These are phyloP conservation scores for Euphorbia schlechtendalii DNA, from an alignment of 441 rosid genomes.

Conservation along the genomic window DNA sequence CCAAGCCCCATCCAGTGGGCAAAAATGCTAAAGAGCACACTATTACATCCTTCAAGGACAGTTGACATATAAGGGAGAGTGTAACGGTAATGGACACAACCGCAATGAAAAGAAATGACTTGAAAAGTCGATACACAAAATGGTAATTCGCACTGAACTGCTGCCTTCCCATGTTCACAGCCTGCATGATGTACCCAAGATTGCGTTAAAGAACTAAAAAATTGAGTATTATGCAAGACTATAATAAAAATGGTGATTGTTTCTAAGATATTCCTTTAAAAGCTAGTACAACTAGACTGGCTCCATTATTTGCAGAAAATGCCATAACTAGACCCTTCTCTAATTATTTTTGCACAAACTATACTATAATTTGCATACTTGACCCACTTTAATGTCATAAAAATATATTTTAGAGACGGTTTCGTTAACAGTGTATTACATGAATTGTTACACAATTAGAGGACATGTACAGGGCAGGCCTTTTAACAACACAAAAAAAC, in stretches of 20 bases:
- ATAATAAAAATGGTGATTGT: too few species aligned
- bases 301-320: not conserved
- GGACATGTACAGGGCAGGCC: too few species aligned
- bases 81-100: constrained; percentile 52
- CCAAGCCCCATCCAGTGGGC: constrained; percentile 97
- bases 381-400: too few species aligned
- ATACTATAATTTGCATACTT: too few species aligned
- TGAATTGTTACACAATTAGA: too few species aligned
- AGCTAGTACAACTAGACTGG: too few species aligned
- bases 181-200: constrained; percentile 49
- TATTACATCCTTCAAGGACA: constrained; percentile 66
- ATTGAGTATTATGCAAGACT: not conserved
- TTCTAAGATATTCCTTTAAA: too few species aligned
- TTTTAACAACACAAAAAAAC: too few species aligned
- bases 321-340: too few species aligned
- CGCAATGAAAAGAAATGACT: constrained; percentile 81
- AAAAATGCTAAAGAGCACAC: constrained; percentile 85
- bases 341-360: too few species aligned
- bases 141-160: constrained; percentile 73
- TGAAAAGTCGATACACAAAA: constrained; percentile 67
- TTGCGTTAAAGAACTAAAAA: constrained; percentile 4
- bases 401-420: too few species aligned
- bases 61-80: constrained; percentile 62
- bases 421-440: too few species aligned
- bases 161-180: constrained; percentile 80